Evolutionary conservation across 2,329 filamentous ascomycete genomes (phyloP), one percentile per base, ranked within the genome.

Genomic region (Aspergillus candidus): DNA sequence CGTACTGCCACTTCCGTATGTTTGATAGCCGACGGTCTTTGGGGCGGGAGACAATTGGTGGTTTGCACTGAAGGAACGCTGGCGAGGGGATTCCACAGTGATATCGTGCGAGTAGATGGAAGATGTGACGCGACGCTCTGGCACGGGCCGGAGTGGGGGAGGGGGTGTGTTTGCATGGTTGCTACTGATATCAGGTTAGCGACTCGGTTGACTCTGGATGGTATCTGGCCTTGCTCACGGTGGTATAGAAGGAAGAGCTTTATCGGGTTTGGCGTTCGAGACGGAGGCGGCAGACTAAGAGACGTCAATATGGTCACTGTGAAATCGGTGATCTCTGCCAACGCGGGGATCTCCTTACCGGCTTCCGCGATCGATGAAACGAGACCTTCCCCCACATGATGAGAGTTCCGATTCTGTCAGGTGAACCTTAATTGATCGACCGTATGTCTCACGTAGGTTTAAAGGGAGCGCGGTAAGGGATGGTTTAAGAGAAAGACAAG

Each of bases 91-190:
- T n/a, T 50, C 50, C 10, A 44, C 48, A 70, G 73, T 59, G 6
- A 44, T 42, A 40, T 51, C 78, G 74, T 36, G 52, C 14, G 80
- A 80, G 60, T 85, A 84, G 37, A 81, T 53, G 12, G 83, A 84
- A 29, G 82, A 83, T 6, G 70, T 53, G n/a, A 76, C 74, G 33
- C 75, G 74, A 49, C 66, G 49, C 34, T 46, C 48, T 10, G 46
- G 35, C 30, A 45, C 49, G 44, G 50, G 47, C 32, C 50, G 55
- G 47, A 53, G 51, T 38, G 43, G 32, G 37, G 43, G 44, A 32
- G 49, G 35, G 40, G 46, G 38, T 32, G 53, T 43, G 37, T 50
- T 43, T 7, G 38, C 27, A 33, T 42, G 41, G 17, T 53, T 50
- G 32, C 58, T 60, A 39, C 11, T 34, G 34, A 43, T 32, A 44